Base-by-base conservation (phyloP, 495 filamentous ascomycete species). In the Xylaria palmicola region DNA sequence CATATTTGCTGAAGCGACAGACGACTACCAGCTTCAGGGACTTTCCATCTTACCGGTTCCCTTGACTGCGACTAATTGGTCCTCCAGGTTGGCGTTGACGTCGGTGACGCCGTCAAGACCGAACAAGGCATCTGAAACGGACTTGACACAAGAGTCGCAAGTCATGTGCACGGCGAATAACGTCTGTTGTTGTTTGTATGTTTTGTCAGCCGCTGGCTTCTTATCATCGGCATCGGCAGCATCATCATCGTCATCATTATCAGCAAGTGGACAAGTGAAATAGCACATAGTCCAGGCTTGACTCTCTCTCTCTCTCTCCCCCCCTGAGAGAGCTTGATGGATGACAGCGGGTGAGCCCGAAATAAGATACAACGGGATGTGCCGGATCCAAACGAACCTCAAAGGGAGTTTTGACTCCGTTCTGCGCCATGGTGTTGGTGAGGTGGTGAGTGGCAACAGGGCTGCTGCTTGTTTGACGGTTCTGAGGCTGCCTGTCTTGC, bases 101-200 rank as follows among this genome's bases (percentile, higher is more conserved):
- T 83, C 88, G 65, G 79, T 77, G 69, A 92, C 87, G 3, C 89
- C 93, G 54, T 84, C 80, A 12, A 98, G 72, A 68, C 88, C 87
- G 65, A 85, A 77, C 32, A 98, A 74, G 24, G 90, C 86, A 55
- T 75, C 79, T 32, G 92, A 92, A 62, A 98, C 83, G 64, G 92
- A 88, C 64, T 91, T 88, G 66, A 94, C 85, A 75, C 94, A 98
- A 67, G 79, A 73, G 41, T 95, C 88, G 75, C 94, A 98, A 74
- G 85, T 89, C 83, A 98, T 88, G 24, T 91, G 93, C 72, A 98
- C 94, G 61, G 93, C 90, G 70, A 98, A 97, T 61, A 92, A 88
- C 40, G 92, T 96, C 90, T 97, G 66, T 50, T 54, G 44, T 66
- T 64, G 61, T 36, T 53, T 62, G 47, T 36, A 45, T 26, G 44